Evolutionary conservation across 805 yeast species (phyloP).

Genomic region (Vanderwaltozyma verrucispora): DNA sequence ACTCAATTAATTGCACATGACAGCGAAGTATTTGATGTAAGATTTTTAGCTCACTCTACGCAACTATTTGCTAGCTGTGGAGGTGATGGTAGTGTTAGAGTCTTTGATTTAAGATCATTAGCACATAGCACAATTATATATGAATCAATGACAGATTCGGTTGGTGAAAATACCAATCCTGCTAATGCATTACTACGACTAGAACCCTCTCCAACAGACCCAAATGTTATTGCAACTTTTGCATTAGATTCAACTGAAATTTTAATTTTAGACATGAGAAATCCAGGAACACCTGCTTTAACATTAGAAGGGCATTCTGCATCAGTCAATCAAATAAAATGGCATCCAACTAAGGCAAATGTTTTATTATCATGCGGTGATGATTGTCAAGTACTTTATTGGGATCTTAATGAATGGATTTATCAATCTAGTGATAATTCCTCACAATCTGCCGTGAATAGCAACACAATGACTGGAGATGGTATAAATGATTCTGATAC

Average conservation of each 20-base stretch:
- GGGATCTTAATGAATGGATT: slow-evolving; percentile 42
- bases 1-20: slow-evolving; percentile 97
- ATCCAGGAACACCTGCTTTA: slow-evolving; percentile 75
- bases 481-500: neutral
- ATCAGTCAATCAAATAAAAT: slow-evolving; percentile 59
- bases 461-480: slow-evolving; percentile 2
- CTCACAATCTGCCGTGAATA: neutral
- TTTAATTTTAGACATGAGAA: slow-evolving; percentile 69
- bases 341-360: slow-evolving; percentile 70
- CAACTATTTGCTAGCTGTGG: slow-evolving; percentile 82
- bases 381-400: slow-evolving; percentile 61
- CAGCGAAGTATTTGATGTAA: slow-evolving; percentile 86
- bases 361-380: slow-evolving; percentile 55
- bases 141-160: slow-evolving; percentile 40
- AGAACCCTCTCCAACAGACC: slow-evolving; percentile 69
- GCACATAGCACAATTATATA: slow-evolving; percentile 93
- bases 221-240: slow-evolving; percentile 74
- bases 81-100: slow-evolving; percentile 88
- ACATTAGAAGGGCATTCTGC: slow-evolving; percentile 58
- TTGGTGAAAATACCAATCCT: neutral
- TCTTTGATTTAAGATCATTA: slow-evolving; percentile 78
- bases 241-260: slow-evolving; percentile 60
- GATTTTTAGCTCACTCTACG: slow-evolving; percentile 63
- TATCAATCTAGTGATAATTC: neutral
- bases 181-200: slow-evolving; percentile 60